Evolutionary conservation across 208 protist species (phyloP).

Genomic region (Leishmania turanica): DNA sequence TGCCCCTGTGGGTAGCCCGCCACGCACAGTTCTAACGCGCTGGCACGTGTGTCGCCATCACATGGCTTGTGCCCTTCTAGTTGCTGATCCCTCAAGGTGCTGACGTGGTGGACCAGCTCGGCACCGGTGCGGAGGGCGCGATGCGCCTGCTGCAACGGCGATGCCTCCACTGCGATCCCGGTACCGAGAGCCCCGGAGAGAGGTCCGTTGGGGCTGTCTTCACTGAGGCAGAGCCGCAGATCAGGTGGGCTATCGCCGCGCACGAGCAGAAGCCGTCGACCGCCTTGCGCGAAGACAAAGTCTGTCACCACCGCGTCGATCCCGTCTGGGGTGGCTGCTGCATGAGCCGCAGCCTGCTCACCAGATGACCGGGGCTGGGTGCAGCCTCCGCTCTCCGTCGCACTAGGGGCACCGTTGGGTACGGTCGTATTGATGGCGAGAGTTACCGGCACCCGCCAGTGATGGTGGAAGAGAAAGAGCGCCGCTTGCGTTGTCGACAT

Average conservation of each 20-base stretch:
- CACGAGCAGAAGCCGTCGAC: slow-evolving; percentile 34
- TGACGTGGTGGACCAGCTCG: slow-evolving; percentile 25
- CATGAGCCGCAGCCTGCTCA: background rate
- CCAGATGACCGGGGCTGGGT: background rate
- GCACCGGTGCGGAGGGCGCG: slow-evolving; percentile 11
- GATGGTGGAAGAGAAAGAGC: slow-evolving; percentile 4
- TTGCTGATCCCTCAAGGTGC: background rate
- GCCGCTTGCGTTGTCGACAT: slow-evolving; percentile 32
- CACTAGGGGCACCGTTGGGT: background rate
- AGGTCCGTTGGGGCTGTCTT: background rate
- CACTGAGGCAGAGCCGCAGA: slow-evolving; percentile 3
- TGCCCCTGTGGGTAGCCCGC: slow-evolving; percentile 59
- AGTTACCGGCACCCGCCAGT: slow-evolving; percentile 25
- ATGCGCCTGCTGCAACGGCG: background rate
- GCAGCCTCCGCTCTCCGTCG: background rate
- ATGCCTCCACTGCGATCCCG: background rate
- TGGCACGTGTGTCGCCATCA: background rate
- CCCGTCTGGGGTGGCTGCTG: background rate
- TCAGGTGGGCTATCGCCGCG: slow-evolving; percentile 30
- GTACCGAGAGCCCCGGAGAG: background rate
- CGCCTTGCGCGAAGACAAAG: slow-evolving; percentile 10
- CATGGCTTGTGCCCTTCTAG: background rate
- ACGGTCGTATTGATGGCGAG: slow-evolving; percentile 36
- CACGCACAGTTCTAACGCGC: slow-evolving; percentile 15
- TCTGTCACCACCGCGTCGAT: slow-evolving; percentile 16